Base-by-base conservation (phyloP, 148 eudicot genomes). In the Cornus florida region DNA sequence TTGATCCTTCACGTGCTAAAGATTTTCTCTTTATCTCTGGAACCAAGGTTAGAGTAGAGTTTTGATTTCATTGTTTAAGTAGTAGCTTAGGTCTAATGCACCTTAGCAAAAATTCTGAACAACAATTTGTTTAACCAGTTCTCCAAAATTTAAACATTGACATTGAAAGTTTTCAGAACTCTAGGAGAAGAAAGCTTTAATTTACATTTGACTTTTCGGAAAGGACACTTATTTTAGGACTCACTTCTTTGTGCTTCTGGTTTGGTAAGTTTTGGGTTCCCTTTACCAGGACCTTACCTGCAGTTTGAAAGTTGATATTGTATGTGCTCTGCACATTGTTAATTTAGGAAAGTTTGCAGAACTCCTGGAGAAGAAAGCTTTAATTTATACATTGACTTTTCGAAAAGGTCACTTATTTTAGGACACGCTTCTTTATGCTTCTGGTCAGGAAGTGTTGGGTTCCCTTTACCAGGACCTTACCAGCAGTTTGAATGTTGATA, bases 21-120 rank as follows among this genome's bases (percentile, higher is more conserved):
- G 97, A 93, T 75, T 93, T 93, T 80, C 89, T 93, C 56, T 91
- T 93, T 86, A 93, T 93, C 73, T 91, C 97, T 46, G 97, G 97
- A 33, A 93, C 97, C 56, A 93, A 93, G 96, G 96, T 88, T 79
- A 23, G 79, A 74, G 67, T 67, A 56, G 22, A 35, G 35, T 73
- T 64, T 70, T 62, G 31, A 41, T 69, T 50, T 38, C 35, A 20
- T 53, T 2, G 7, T n/a, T 77, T 69, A 53, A 19, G 31, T 32
- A 4, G 16, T 24, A 7, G 62, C 23, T 38, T 31, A 39, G 70
- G 33, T 33, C 41, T 16, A n/a, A 62, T 75, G 8, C 7, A 7
- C 24, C 39, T 41, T 20, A 59, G 5, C 31, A 62, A 17, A 75
- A 39, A 23, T 23, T 65, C 16, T 7, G 39, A 10, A 35, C 59